These are phyloP conservation scores for Botrytis tulipae DNA, from an alignment of 2,329 filamentous ascomycete species.

Conservation along the genomic window DNA sequence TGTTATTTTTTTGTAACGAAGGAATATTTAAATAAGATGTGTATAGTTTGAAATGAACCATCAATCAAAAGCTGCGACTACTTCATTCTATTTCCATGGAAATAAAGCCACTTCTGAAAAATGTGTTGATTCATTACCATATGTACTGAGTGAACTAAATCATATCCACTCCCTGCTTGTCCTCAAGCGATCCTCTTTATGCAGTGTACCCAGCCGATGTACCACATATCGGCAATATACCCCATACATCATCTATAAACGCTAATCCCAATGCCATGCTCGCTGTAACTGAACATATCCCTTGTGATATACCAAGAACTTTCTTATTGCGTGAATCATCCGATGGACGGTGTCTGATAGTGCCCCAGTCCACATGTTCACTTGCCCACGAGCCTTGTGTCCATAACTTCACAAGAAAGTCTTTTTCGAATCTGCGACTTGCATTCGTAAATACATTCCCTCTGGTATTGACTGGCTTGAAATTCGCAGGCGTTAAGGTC, in stretches of 20 bases:
- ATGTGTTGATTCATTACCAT: background rate
- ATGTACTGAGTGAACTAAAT: background rate
- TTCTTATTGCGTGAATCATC: background rate
- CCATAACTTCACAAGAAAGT: background rate
- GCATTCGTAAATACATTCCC: background rate
- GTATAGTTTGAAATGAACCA: background rate
- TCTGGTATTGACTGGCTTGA: background rate
- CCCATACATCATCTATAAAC: constrained; percentile 8
- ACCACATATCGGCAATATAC: background rate
- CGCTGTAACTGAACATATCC: background rate
- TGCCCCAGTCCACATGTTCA: background rate
- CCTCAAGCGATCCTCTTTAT: background rate
- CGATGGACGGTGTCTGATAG: background rate
- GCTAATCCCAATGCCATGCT: constrained; percentile 2
- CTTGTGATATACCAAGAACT: background rate
- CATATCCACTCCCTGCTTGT: background rate
- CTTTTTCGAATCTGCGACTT: background rate
- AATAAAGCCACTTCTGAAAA: background rate
- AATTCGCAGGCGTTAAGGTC: background rate
- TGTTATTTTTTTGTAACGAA: background rate
- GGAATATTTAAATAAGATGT: background rate
- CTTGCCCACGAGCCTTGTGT: background rate
- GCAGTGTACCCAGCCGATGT: background rate
- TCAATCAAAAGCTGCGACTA: background rate
- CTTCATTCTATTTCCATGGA: background rate